Base-by-base conservation (phyloP, 768 basidiomycete genomes). In the Pleurotus sapidus region DNA sequence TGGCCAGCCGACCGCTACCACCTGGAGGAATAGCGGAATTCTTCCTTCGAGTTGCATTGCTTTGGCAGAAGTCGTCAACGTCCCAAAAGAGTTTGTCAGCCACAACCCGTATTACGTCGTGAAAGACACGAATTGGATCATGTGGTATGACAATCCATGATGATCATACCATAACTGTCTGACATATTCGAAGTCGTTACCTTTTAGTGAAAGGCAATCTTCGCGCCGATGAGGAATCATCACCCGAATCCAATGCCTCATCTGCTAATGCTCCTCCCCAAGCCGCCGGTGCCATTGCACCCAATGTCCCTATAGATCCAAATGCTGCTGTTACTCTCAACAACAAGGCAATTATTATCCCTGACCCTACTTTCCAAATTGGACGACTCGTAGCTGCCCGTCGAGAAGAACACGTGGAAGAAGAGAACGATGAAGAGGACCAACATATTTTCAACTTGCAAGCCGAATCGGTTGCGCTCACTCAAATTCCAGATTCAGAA, bases 61-160 rank as follows among this genome's bases (percentile, higher is more conserved):
- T 2, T 66, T 91, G 7, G 80, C 83, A 0, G 87, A 91, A 70
- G 76, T 87, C 14, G 84, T 88, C 64, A 90, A 89, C 62, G 70
- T 78, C 7, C 84, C 85, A 0, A 15, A 58, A 0, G 63, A 81
- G 51, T 91, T 86, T 58, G 80, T 84, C n/a, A 80, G 74, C 61
- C 61, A 62, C 0, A 72, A 73, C 42, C 79, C 81, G 0, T 80
- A 81, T 64, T 82, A 83, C 57, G 87, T 89, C 3, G 78, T 89
- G 39, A 68, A 79, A 17, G 72, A 88, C 55, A 85, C 86, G 1
- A 77, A 84, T 42, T 89, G 88, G 87, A 86, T 89, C 53, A 76
- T 87, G 65, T 87, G 86, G 86, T 84, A 61, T 45, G 81, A 64
- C 23, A 20, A 45, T 38, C 45, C 24, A 30, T 23, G 15, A 17